These are phyloP conservation scores for Phialophora macrospora DNA, from an alignment of 2,329 filamentous ascomycete genomes.

Conservation along the genomic window DNA sequence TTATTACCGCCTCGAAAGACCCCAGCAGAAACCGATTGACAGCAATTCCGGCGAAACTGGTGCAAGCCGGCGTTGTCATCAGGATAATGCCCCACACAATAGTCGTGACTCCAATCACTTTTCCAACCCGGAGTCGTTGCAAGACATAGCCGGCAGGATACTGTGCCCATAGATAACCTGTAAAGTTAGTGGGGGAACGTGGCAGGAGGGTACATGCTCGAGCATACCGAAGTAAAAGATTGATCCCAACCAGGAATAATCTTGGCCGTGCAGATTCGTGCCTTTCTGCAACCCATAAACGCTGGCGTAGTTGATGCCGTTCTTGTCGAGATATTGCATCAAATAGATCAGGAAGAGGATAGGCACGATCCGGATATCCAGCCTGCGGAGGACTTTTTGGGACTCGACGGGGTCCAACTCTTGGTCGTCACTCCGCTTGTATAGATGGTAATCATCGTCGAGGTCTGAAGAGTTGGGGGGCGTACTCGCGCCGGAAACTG, in stretches of 20 bases:
- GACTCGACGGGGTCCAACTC: constrained; percentile 35
- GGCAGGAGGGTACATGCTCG: neutral
- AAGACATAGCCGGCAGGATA: constrained; percentile 58
- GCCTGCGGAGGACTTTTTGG: constrained; percentile 34
- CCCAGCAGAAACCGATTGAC: constrained; percentile 32
- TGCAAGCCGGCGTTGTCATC: constrained; percentile 30
- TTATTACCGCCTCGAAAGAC: constrained; percentile 39
- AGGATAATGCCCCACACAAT: constrained; percentile 32
- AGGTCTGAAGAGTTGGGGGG: constrained; percentile 34
- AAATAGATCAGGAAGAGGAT: constrained; percentile 36
- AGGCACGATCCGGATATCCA: constrained; percentile 34
- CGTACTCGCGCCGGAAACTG: constrained; percentile 16
- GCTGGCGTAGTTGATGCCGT: constrained; percentile 34
- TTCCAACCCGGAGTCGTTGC: constrained; percentile 55
- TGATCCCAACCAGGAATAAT: constrained; percentile 56
- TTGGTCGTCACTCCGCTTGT: constrained; percentile 41
- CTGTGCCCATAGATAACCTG: constrained; percentile 55
- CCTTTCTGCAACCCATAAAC: constrained; percentile 54
- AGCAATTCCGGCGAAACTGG: constrained; percentile 30
- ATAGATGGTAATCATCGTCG: constrained; percentile 49
- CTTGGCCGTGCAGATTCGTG: constrained; percentile 48
- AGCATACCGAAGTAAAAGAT: constrained; percentile 53
- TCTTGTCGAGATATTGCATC: constrained; percentile 38
- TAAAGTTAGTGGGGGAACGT: neutral
- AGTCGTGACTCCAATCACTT: constrained; percentile 51